Evolutionary conservation across 345 rosid genomes (phyloP).

Genomic region (Ricinus communis): DNA sequence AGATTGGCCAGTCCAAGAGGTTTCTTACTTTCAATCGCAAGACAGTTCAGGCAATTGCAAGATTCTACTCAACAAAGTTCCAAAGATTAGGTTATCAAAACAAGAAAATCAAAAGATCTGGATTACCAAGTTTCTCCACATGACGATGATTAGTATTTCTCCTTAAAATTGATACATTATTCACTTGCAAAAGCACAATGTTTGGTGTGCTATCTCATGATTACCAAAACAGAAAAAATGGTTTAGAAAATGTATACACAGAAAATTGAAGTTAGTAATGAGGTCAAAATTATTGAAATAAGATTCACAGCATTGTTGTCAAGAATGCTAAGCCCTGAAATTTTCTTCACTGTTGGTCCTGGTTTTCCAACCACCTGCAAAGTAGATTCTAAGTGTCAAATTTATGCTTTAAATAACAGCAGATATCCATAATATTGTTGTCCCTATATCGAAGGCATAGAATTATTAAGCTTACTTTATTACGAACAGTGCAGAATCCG

Average conservation of each 20-base stretch:
- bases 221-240: neutral
- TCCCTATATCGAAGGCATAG: neutral
- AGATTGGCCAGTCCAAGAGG: too few relatives aligned
- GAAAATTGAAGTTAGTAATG: constrained; percentile 60
- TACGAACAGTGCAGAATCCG: constrained; percentile 90
- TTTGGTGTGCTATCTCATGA: neutral
- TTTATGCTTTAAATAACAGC: neutral
- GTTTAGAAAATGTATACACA: constrained; percentile 65
- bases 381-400: neutral
- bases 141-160: neutral
- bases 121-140: neutral
- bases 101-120: too few relatives aligned
- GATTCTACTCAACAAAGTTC: neutral
- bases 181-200: constrained; percentile 1
- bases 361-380: constrained; percentile 87
- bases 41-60: too few relatives aligned
- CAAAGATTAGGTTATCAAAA: neutral
- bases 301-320: constrained; percentile 94
- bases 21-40: too few relatives aligned
- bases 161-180: neutral
- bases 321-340: constrained; percentile 73
- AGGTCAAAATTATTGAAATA: constrained; percentile 63
- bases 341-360: constrained; percentile 89
- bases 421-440: neutral
- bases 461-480: constrained; percentile 50